Base-by-base conservation (phyloP, 2,329 filamentous ascomycete species). In the Sclerotinia spermophila region DNA sequence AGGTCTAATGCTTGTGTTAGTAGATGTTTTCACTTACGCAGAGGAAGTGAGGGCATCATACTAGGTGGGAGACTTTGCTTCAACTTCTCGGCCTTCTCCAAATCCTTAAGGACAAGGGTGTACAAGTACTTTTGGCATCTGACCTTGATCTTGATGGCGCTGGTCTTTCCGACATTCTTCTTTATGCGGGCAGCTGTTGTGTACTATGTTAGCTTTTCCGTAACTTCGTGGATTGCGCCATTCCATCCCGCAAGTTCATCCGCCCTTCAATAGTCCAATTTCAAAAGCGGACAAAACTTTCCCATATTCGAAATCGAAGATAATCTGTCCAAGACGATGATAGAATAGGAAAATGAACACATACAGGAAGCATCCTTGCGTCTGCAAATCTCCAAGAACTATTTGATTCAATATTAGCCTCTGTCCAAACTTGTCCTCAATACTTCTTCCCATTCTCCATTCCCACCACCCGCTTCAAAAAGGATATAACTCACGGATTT, bases 131-230 rank as follows among this genome's bases (percentile, higher is more conserved):
- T 90, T 83, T 93, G 88, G 92, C 96, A 98, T 85, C 96, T 93
- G 89, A 99, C 95, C 93, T 99, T 99, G 94, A 99, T 98, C 92
- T 99, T 99, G 91, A 96, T 94, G 88, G 95, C 91, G 83, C 91
- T 89, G 82, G 87, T 86, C 86, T 92, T 90, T 64, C 66, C 66
- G 51, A 27, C 30, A 90, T 91, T 97, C 89, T 96, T 96, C 94
- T 98, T 95, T 88, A 95, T 93, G 84, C 92, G 90, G 82, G 92
- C 92, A 85, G 92, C 92, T 95, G 80, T 75, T 80, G 10, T 53
- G 11, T 24, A 53, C 17, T 17, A 30, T 73, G 58, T 45, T 61
- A 56, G 38, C n/a, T 68, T 77, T 72, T 77, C 72, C 71, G 70
- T 67, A 58, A 19, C 24, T 66, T 67, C 44, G 6, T 53, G 8